A percentile compares a stretch with the other conserved stretches of the same genome.
Conservation (phyloP, 208 protist species). For the Sergeia podlipaevii region DNA sequence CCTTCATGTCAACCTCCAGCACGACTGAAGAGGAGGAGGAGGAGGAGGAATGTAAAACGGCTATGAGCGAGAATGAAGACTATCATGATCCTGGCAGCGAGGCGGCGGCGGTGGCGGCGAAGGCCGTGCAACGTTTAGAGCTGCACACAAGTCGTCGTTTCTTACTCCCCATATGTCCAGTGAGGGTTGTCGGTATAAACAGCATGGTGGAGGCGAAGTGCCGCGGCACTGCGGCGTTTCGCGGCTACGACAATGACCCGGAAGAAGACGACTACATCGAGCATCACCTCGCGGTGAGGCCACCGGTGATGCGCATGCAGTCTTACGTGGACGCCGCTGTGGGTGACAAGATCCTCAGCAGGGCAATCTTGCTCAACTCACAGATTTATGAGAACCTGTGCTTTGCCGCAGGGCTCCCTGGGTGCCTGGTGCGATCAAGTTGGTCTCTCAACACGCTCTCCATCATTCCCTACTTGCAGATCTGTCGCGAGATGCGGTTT, state of each 20-base stretch:
- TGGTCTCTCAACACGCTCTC: constrained; percentile 29
- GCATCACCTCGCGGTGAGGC: constrained; percentile 8
- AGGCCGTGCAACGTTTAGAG: constrained; percentile 17
- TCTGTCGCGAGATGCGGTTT: constrained; percentile 47
- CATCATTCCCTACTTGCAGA: constrained; percentile 42
- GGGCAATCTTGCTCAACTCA: constrained; percentile 28
- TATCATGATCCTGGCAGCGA: background rate
- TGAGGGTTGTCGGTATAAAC: constrained; percentile 52
- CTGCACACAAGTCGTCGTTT: constrained; percentile 22
- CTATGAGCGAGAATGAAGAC: too few species aligned
- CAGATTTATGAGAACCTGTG: constrained; percentile 35
- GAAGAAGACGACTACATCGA: constrained; percentile 53
- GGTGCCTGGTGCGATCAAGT: constrained; percentile 34
- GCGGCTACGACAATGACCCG: constrained; percentile 34
- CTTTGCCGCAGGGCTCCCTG: constrained; percentile 33
- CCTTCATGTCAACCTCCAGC: background rate
- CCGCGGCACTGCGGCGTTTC: constrained; percentile 52
- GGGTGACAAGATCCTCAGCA: constrained; percentile 43
- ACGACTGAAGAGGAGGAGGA: too few species aligned
- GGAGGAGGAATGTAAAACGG: too few species aligned
- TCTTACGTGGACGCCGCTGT: constrained; percentile 37
- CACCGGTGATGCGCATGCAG: constrained; percentile 38
- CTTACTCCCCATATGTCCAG: constrained; percentile 33
- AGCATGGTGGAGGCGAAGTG: constrained; percentile 26
- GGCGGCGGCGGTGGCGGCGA: constrained; percentile 12